phyloP scores from a whole-genome alignment of 2,329 filamentous ascomycete genomes.

The Dactylellina parvicollis region DNA sequence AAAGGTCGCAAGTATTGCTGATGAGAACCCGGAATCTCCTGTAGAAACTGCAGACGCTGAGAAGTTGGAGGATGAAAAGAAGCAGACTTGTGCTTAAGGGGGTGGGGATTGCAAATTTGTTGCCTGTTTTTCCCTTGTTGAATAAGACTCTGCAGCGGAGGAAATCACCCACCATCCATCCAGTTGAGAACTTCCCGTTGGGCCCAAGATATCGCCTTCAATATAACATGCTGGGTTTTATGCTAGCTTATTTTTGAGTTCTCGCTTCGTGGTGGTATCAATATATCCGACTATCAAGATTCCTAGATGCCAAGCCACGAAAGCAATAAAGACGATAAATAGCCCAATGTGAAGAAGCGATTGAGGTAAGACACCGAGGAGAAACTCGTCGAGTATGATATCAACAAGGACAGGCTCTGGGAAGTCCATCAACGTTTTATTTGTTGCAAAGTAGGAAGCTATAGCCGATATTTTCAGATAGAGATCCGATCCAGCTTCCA shows the following conservation, averaged over 20 bases:
- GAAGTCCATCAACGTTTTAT: constrained; percentile 77
- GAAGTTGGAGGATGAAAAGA: neutral
- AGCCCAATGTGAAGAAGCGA: constrained; percentile 31
- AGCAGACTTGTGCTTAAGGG: constrained; percentile 2
- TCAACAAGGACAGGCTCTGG: constrained; percentile 78
- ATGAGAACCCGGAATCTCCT: constrained; percentile 4
- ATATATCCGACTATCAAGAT: constrained; percentile 17
- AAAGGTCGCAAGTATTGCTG: neutral
- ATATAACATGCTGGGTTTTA: no score
- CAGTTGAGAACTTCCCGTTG: no score
- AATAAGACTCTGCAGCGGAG: no score
- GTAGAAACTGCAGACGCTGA: neutral
- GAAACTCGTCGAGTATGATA: constrained; percentile 48
- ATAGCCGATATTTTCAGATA: constrained; percentile 79
- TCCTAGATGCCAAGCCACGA: constrained; percentile 30
- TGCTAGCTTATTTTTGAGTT: constrained; percentile 21
- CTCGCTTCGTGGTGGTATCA: constrained; percentile 6
- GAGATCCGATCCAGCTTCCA: constrained; percentile 65
- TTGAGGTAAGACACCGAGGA: constrained; percentile 27
- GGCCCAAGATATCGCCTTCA: no score
- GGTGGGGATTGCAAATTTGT: no score
- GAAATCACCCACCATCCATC: no score
- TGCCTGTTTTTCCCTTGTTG: no score
- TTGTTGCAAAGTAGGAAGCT: constrained; percentile 84
- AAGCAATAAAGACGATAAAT: constrained; percentile 26